A percentile compares a stretch with the other conserved stretches of the same genome.
Evolutionary conservation across 176 grass and related monocot genomes (phyloP).

Genomic region (Carex littledalei): DNA sequence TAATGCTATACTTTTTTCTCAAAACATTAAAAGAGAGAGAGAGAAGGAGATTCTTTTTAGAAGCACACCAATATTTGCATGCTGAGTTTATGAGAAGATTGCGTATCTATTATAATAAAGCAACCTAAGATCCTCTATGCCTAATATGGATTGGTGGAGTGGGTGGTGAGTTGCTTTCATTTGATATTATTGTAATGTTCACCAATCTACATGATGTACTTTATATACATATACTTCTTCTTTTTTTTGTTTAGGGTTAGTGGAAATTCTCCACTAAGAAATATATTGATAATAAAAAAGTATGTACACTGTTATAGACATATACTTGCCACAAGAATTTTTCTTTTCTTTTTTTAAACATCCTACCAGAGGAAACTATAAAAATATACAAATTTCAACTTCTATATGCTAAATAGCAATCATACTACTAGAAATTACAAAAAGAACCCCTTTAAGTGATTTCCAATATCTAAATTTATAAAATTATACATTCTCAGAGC

Average conservation of each 20-base stretch:
- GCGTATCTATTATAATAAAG: neutral
- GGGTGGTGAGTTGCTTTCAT: neutral
- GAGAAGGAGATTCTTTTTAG: neutral
- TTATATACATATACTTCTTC: no score
- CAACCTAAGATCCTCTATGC: neutral
- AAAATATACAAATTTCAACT: neutral
- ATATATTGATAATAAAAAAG: no score
- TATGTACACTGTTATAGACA: neutral
- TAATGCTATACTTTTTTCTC: neutral
- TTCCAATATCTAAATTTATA: neutral
- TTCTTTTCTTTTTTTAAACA: neutral
- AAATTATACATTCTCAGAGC: neutral
- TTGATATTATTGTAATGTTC: no score
- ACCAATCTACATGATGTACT: no score
- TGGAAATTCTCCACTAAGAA: no score
- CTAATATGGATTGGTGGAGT: neutral
- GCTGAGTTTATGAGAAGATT: neutral
- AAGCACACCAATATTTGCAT: neutral
- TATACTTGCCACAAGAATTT: neutral
- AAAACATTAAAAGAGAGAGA: neutral
- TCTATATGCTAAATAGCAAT: neutral
- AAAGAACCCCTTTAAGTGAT: neutral
- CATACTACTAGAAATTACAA: neutral
- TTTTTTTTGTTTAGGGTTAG: no score
- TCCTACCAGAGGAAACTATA: neutral